These are phyloP conservation scores for Monosporozyma solicola DNA, from an alignment of 805 yeast genomes.

Conservation along the genomic window DNA sequence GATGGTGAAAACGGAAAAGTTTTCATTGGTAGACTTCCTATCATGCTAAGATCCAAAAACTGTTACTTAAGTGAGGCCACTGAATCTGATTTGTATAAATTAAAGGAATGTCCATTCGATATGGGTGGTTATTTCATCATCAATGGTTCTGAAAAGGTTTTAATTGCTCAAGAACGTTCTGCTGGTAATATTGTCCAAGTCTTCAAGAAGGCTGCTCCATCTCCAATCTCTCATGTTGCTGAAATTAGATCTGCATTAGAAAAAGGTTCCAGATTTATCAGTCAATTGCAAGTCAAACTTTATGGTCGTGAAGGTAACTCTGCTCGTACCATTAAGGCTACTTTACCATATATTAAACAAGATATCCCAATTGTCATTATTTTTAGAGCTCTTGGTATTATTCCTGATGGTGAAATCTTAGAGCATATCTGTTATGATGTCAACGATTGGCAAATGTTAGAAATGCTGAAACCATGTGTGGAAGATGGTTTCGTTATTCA, in stretches of 20 bases:
- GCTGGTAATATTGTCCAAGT: constrained; percentile 99
- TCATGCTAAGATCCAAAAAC: constrained; percentile 93
- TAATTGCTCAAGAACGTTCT: constrained; percentile 96
- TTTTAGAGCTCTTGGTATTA: constrained; percentile 95
- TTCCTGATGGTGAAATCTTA: constrained; percentile 97
- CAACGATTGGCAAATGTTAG: constrained; percentile 98
- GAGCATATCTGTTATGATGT: constrained; percentile 98
- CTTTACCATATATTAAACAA: constrained; percentile 91
- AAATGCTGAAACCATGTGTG: constrained; percentile 97
- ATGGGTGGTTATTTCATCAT: constrained; percentile 99
- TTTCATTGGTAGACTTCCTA: constrained; percentile 93
- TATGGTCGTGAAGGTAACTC: constrained; percentile 69
- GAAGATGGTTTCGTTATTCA: constrained; percentile 98
- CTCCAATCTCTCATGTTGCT: constrained; percentile 92
- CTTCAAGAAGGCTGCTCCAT: constrained; percentile 93
- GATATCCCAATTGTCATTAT: constrained; percentile 96
- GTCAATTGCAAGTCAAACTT: constrained; percentile 88
- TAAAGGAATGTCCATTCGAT: constrained; percentile 98
- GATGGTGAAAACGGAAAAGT: constrained; percentile 75
- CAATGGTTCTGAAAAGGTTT: constrained; percentile 95
- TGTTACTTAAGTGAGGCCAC: constrained; percentile 85
- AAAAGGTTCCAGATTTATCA: constrained; percentile 91
- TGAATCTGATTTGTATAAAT: constrained; percentile 87
- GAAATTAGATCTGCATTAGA: constrained; percentile 95
- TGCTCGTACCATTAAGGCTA: constrained; percentile 85